These are phyloP conservation scores for Uronychia setigera DNA, from an alignment of 73 alveolate species.

Conservation along the genomic window DNA sequence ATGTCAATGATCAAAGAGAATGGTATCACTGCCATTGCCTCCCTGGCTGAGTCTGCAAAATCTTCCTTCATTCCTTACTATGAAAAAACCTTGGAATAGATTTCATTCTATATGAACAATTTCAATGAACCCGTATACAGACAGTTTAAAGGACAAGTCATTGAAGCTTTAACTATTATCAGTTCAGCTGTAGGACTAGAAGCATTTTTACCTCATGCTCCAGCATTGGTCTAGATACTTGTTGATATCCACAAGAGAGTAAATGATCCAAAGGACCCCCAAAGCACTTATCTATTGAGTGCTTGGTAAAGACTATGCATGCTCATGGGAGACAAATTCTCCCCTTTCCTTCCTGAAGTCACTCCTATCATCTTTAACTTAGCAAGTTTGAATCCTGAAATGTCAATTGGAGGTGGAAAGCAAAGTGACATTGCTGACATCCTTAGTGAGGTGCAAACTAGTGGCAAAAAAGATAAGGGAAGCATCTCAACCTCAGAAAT, in stretches of 20 bases:
- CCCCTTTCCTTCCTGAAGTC: slow-evolving; percentile 69
- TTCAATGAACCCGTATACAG: slow-evolving; percentile 23
- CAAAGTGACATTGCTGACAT: slow-evolving; percentile 67
- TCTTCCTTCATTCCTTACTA: slow-evolving; percentile 3
- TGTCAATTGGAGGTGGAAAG: slow-evolving; percentile 47
- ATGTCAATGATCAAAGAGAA: slow-evolving; percentile 18
- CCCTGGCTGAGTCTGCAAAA: slow-evolving; percentile 40
- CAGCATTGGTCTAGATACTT: slow-evolving; percentile 41
- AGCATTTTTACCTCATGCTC: slow-evolving; percentile 50
- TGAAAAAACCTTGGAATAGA: background rate
- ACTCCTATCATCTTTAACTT: slow-evolving; percentile 78
- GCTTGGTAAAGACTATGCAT: slow-evolving; percentile 92
- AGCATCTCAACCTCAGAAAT: slow-evolving; percentile 71
- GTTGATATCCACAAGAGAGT: slow-evolving; percentile 33
- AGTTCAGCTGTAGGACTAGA: slow-evolving; percentile 67
- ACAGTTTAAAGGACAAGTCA: slow-evolving; percentile 72
- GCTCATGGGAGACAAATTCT: slow-evolving; percentile 69
- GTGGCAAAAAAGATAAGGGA: slow-evolving; percentile 46
- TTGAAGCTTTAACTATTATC: slow-evolving; percentile 70
- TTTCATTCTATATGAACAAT: background rate
- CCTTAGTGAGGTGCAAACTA: slow-evolving; percentile 53
- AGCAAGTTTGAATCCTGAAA: slow-evolving; percentile 69
- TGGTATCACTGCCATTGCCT: slow-evolving; percentile 23
- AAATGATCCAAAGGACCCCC: slow-evolving; percentile 76
- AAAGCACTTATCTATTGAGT: slow-evolving; percentile 75